Conservation (phyloP, 1,284 basidiomycete genomes). For the Cryptococcus jaspeensis region DNA sequence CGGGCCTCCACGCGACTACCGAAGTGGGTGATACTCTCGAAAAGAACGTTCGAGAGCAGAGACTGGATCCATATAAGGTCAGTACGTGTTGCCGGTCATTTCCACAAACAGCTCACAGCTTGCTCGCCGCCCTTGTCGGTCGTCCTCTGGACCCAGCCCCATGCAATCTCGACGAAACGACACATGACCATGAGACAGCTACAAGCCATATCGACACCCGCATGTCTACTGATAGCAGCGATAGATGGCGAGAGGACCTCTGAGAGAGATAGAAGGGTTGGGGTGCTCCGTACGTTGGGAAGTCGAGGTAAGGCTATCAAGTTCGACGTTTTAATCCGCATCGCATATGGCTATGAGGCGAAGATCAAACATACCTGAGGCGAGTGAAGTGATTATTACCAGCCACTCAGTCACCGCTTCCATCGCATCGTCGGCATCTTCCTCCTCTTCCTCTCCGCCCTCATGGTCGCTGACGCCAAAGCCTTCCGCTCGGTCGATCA, state of each 20-base stretch:
- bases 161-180: conserved; percentile 19
- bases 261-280: conserved; percentile 19
- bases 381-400: conserved; percentile 53
- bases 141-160: conserved; percentile 30
- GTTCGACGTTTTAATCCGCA: not conserved
- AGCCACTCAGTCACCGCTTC: conserved; percentile 59
- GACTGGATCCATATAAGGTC: conserved; percentile 14
- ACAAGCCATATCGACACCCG: conserved; percentile 18
- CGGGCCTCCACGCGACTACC: conserved; percentile 24
- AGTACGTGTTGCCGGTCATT: not conserved
- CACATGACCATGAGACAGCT: conserved; percentile 14
- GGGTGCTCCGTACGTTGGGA: conserved; percentile 28
- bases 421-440: conserved; percentile 29
- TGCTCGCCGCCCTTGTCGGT: conserved; percentile 38
- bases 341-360: not conserved
- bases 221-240: conserved; percentile 19
- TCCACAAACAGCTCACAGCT: conserved; percentile 18
- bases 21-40: conserved; percentile 26
- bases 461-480: conserved; percentile 35
- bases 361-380: conserved; percentile 22
- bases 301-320: conserved; percentile 31
- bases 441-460: conserved; percentile 15
- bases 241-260: conserved; percentile 15
- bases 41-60: conserved; percentile 31
- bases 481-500: conserved; percentile 30